Percentiles rank a stretch among this genome's conserved stretches.
Conservation (phyloP, 768 basidiomycete genomes). For the Hypholoma fasciculare region DNA sequence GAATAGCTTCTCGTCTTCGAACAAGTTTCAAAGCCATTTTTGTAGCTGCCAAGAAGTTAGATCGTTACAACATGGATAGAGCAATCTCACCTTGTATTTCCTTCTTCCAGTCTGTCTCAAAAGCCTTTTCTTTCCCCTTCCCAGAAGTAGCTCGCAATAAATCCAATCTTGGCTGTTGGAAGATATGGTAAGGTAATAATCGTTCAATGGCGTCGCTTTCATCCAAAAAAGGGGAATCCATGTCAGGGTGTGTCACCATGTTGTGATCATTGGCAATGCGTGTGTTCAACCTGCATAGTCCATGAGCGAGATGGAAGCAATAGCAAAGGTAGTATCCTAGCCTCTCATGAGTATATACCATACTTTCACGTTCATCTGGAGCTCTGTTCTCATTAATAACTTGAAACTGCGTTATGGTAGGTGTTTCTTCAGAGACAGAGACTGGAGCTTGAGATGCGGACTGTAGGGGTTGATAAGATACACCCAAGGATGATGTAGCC, state of each 20-base stretch:
- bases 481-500: conserved; percentile 21
- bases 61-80: conserved; percentile 6
- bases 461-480: conserved; percentile 18
- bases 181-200: conserved; percentile 78
- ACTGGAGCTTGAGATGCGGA: not conserved
- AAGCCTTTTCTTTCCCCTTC: conserved; percentile 69
- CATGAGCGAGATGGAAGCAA: not conserved
- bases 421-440: conserved; percentile 6
- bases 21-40: conserved; percentile 69
- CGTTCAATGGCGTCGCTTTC: conserved; percentile 64
- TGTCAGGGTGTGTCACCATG: conserved; percentile 60
- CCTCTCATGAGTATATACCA: conserved; percentile 50
- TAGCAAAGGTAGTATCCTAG: conserved; percentile 7
- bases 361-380: conserved; percentile 52
- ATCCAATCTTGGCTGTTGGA: conserved; percentile 74
- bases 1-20: conserved; percentile 53
- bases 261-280: conserved; percentile 65
- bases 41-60: conserved; percentile 48
- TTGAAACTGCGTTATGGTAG: conserved; percentile 1
- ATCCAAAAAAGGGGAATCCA: conserved; percentile 68
- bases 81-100: conserved; percentile 50
- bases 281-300: conserved; percentile 46
- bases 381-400: conserved; percentile 30
- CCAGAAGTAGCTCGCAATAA: conserved; percentile 34
- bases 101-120: conserved; percentile 38